Conservation (phyloP, 2,329 filamentous ascomycete genomes). For the Sphaerulina populicola region DNA sequence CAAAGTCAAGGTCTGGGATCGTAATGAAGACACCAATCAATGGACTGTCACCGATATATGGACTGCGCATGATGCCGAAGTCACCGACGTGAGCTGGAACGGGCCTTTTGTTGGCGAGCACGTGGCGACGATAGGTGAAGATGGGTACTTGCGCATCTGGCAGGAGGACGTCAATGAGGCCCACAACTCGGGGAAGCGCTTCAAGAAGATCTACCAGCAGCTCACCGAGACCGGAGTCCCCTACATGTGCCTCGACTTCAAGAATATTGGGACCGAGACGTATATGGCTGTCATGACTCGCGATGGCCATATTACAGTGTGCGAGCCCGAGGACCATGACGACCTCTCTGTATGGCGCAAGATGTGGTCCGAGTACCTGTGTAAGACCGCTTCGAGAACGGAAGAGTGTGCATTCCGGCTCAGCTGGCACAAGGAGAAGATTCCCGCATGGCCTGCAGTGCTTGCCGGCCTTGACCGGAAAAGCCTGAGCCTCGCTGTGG, state of each 20-base stretch:
- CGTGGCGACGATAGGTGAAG: conserved; percentile 78
- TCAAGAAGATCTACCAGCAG: conserved; percentile 60
- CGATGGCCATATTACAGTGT: conserved; percentile 69
- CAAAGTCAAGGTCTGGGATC: conserved; percentile 83
- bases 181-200: conserved; percentile 65
- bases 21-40: conserved; percentile 61
- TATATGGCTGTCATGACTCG: conserved; percentile 78
- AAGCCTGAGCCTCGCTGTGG: conserved; percentile 72
- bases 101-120: conserved; percentile 82
- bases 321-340: conserved; percentile 79
- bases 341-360: conserved; percentile 66
- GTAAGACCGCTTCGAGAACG: conserved; percentile 60
- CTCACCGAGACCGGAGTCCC: conserved; percentile 60
- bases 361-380: conserved; percentile 69
- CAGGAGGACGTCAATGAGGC: conserved; percentile 77
- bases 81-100: conserved; percentile 89
- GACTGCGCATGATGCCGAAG: conserved; percentile 82
- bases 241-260: conserved; percentile 74
- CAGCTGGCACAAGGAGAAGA: conserved; percentile 77
- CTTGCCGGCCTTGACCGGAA: conserved; percentile 73
- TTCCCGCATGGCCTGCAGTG: conserved; percentile 69
- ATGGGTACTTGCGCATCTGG: conserved; percentile 87
- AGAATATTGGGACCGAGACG: conserved; percentile 73
- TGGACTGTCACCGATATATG: conserved; percentile 82
- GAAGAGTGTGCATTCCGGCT: conserved; percentile 84